Evolutionary conservation across 495 filamentous ascomycete species (phyloP), one percentile per base, ranked within the genome.

Genomic region (Penicillium bialowiezense): DNA sequence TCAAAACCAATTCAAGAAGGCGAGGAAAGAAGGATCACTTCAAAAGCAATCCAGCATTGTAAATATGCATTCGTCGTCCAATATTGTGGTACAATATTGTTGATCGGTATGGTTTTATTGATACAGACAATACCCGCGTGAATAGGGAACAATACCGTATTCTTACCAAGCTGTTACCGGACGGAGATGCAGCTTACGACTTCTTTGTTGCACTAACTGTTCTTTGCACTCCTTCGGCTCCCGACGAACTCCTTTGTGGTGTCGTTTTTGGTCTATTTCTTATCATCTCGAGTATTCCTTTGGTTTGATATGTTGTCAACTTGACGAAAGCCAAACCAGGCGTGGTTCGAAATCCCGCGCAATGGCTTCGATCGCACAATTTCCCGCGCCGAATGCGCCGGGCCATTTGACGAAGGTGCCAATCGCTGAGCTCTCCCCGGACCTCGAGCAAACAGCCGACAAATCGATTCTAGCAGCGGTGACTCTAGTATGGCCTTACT

Each of bases 401-500:
- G 47, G 58, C 53, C 56, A 41, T 31, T 58, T 59, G 53, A 60
- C 46, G 15, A 71, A 67, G 21, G 74, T 83, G 39, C 74, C 87
- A 18, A 91, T 95, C 58, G 80, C 88, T 24, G 71, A 85, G 55
- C 76, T 93, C 41, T 67, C 70, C 8, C 89, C 89, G n/a, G 56
- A 62, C 20, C 61, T 75, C 41, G 55, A 71, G 31, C 29, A 60
- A 19, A 34, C 53, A 5, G 54, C 64, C 8, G 44, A 54, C 6
- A 64, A 60, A 38, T 70, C 68, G n/a, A 71, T 90, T 21, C 67
- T 71, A 42, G 91, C 85, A 12, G 74, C 89, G 1, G 83, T 96
- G 28, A 89, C 87, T 5, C 82, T 98, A 14, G 81, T 90, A 37
- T 97, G 93, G 92, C 93, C 93, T 0, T 98, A 88, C 66, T 95